These are phyloP conservation scores for Dendrobium nobile DNA, from an alignment of 106 monocot species.

Conservation along the genomic window DNA sequence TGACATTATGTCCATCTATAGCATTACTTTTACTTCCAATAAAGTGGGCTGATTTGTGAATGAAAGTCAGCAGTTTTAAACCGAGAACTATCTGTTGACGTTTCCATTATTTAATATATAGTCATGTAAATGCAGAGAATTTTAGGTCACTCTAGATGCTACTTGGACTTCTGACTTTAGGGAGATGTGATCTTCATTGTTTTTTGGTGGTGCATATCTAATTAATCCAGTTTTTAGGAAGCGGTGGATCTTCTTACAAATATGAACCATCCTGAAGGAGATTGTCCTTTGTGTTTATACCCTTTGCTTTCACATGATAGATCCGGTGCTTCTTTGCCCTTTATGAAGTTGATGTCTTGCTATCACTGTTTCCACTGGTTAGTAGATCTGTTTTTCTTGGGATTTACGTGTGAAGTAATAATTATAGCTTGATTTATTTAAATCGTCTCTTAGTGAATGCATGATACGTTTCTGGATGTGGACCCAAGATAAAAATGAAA, in stretches of 20 bases:
- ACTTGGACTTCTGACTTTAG: background rate
- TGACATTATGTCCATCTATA: background rate
- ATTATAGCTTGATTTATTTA: conserved; percentile 1
- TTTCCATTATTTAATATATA: background rate
- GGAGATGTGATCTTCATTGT: background rate
- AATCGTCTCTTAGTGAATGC: conserved; percentile 55
- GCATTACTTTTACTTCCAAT: background rate
- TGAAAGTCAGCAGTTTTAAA: background rate
- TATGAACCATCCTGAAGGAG: conserved; percentile 95
- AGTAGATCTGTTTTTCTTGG: background rate
- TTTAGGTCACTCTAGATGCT: background rate
- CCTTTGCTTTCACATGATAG: conserved; percentile 53
- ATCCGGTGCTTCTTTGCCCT: conserved; percentile 34
- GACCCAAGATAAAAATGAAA: conserved; percentile 47
- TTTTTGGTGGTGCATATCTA: background rate
- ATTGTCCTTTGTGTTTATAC: conserved; percentile 86
- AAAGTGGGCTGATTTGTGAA: background rate
- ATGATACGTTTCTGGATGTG: conserved; percentile 81
- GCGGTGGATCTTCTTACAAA: conserved; percentile 75
- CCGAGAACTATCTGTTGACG: background rate
- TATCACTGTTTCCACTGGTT: conserved; percentile 98
- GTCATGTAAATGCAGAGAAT: background rate
- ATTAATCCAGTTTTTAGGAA: conserved; percentile 41
- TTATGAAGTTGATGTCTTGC: conserved; percentile 99
- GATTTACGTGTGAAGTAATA: background rate